Conservation (phyloP, 169 alveolate genomes). For the Theileria luwenshuni region DNA sequence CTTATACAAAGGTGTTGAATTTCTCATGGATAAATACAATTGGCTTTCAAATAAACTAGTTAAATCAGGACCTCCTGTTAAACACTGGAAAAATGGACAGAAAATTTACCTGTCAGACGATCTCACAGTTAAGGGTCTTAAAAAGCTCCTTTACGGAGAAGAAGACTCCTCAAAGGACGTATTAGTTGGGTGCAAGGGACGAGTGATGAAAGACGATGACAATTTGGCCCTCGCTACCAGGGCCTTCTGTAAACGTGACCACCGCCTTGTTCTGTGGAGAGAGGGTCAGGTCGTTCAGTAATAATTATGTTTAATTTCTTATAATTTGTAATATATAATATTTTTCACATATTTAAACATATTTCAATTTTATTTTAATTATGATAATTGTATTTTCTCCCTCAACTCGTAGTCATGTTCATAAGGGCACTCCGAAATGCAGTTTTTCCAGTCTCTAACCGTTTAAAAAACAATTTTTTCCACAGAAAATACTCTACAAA, state of each 20-base stretch:
- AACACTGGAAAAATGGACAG: conserved; percentile 79
- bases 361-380: background rate
- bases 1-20: conserved; percentile 8
- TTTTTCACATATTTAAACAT: background rate
- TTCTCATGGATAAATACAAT: conserved; percentile 25
- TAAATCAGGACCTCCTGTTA: conserved; percentile 45
- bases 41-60: conserved; percentile 34
- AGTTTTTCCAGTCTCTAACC: background rate
- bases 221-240: conserved; percentile 84
- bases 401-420: background rate
- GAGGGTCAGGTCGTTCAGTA: conserved; percentile 25
- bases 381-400: background rate
- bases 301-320: conserved; percentile 6
- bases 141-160: conserved; percentile 67
- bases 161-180: conserved; percentile 56
- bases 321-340: conserved; percentile 1
- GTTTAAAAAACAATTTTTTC: background rate
- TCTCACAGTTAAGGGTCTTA: conserved; percentile 77
- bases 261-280: conserved; percentile 80
- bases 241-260: conserved; percentile 85
- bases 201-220: conserved; percentile 81
- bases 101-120: conserved; percentile 77
- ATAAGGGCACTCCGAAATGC: conserved; percentile 8
- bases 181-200: conserved; percentile 80
- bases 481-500: conserved; percentile 6